phyloP scores from a whole-genome alignment of 306 rosid genomes.

The Vigna radiata region DNA sequence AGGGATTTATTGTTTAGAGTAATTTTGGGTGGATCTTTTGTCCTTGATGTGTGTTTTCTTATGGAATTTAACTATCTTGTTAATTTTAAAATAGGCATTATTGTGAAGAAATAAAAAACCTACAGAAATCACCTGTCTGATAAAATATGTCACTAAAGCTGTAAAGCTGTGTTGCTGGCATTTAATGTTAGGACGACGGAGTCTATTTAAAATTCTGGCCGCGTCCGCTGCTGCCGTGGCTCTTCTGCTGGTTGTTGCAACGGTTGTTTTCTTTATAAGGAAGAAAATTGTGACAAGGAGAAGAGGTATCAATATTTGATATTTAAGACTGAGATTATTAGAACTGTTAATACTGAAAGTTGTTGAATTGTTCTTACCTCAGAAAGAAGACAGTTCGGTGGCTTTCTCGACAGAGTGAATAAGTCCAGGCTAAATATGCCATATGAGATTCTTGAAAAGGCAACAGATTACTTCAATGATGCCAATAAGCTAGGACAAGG shows the following conservation, averaged over 20 bases:
- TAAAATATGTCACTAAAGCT: background rate
- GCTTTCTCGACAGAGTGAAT: slow-evolving; percentile 54
- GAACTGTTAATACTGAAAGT: slow-evolving; percentile 11
- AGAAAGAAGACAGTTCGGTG: slow-evolving; percentile 70
- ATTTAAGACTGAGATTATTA: background rate
- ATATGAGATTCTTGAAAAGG: slow-evolving; percentile 75
- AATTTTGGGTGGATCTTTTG: background rate
- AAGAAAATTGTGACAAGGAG: slow-evolving; percentile 53
- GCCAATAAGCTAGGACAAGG: slow-evolving; percentile 82
- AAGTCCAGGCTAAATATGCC: slow-evolving; percentile 65
- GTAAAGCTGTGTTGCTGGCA: slow-evolving; percentile 18
- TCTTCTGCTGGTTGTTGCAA: slow-evolving; percentile 49
- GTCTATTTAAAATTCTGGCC: slow-evolving; percentile 49
- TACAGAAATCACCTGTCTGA: background rate
- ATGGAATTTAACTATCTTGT: background rate
- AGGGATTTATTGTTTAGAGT: background rate
- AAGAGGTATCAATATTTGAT: slow-evolving; percentile 54
- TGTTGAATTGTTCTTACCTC: slow-evolving; percentile 12
- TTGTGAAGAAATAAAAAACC: background rate
- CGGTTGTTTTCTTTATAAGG: slow-evolving; percentile 55
- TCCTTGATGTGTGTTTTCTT: slow-evolving; percentile 1
- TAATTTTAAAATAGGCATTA: slow-evolving; percentile 12
- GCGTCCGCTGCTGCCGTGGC: slow-evolving; percentile 55
- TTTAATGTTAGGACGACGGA: slow-evolving; percentile 51
- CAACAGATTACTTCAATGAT: slow-evolving; percentile 65